Percentiles rank a stretch among this genome's conserved stretches.
phyloP scores from a whole-genome alignment of 2,329 filamentous ascomycete genomes.

The Elsinoe necatrix region DNA sequence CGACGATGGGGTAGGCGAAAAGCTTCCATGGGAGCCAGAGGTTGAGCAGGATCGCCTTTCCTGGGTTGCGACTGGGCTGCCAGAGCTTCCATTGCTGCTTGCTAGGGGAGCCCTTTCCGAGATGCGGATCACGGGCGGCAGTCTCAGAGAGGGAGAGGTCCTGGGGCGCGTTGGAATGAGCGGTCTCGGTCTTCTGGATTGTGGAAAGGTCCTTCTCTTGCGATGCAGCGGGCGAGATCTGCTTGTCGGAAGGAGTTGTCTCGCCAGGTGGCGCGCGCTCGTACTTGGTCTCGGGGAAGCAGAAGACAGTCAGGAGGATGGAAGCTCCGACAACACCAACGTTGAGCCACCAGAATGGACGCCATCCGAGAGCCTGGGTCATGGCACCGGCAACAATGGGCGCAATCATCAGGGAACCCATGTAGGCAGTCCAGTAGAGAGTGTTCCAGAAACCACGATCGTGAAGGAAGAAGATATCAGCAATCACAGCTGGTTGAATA shows the following conservation, averaged over 20 bases:
- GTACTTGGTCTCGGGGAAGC: conserved; percentile 58
- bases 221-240: conserved; percentile 7
- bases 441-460: conserved; percentile 56
- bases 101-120: conserved; percentile 48
- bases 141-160: conserved; percentile 27
- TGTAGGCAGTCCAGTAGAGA: conserved; percentile 54
- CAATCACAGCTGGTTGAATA: conserved; percentile 53
- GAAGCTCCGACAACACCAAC: conserved; percentile 45
- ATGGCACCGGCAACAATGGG: conserved; percentile 54
- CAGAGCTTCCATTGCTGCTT: conserved; percentile 49
- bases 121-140: conserved; percentile 44
- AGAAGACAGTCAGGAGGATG: conserved; percentile 46
- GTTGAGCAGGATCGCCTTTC: conserved; percentile 42
- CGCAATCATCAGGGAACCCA: conserved; percentile 53
- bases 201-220: conserved; percentile 17
- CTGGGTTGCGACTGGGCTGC: conserved; percentile 41
- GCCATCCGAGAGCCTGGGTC: conserved; percentile 50
- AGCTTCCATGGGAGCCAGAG: conserved; percentile 56
- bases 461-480: conserved; percentile 57
- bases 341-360: conserved; percentile 60
- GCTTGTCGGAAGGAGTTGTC: conserved; percentile 16
- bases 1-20: conserved; percentile 54
- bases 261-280: conserved; percentile 37
- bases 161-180: conserved; percentile 21
- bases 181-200: conserved; percentile 21